These are phyloP conservation scores for Cardamine resedifolia DNA, from an alignment of 345 rosid genomes.

Conservation along the genomic window DNA sequence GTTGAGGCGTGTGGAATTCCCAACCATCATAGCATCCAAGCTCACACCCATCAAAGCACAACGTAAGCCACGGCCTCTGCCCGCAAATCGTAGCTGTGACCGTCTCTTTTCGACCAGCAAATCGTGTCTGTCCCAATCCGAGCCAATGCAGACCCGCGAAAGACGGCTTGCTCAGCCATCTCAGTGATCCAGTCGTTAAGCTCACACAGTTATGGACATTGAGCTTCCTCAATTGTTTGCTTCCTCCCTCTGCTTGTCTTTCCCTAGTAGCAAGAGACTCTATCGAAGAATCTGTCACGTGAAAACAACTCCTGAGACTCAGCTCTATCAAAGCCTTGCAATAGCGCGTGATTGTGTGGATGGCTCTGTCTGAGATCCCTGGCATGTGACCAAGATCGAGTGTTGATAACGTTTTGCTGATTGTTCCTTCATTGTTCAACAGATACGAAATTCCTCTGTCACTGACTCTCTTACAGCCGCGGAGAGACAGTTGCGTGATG, in stretches of 20 bases:
- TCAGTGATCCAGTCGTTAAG: constrained; percentile 42
- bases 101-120: constrained; percentile 36
- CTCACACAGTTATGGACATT: constrained; percentile 59
- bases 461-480: constrained; percentile 67
- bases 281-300: constrained; percentile 54
- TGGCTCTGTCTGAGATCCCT: constrained; percentile 54
- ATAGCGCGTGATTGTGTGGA: constrained; percentile 38
- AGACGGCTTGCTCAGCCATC: constrained; percentile 45
- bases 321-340: constrained; percentile 53
- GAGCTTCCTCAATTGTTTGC: constrained; percentile 49
- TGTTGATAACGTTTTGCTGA: constrained; percentile 47
- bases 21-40: constrained; percentile 71
- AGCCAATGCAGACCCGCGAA: constrained; percentile 61
- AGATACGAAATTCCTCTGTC: constrained; percentile 60
- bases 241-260: constrained; percentile 35
- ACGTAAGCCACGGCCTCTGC: constrained; percentile 59
- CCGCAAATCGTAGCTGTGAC: constrained; percentile 27
- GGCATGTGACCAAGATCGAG: constrained; percentile 70
- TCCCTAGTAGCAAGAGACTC: constrained; percentile 47
- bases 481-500: constrained; percentile 50
- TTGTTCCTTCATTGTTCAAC: constrained; percentile 47
- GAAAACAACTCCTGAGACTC: constrained; percentile 53
- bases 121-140: constrained; percentile 47
- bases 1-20: constrained; percentile 50
- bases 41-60: constrained; percentile 68